phyloP scores from a whole-genome alignment of 768 basidiomycete species.

The Tylopilus cervinicoccineus region DNA sequence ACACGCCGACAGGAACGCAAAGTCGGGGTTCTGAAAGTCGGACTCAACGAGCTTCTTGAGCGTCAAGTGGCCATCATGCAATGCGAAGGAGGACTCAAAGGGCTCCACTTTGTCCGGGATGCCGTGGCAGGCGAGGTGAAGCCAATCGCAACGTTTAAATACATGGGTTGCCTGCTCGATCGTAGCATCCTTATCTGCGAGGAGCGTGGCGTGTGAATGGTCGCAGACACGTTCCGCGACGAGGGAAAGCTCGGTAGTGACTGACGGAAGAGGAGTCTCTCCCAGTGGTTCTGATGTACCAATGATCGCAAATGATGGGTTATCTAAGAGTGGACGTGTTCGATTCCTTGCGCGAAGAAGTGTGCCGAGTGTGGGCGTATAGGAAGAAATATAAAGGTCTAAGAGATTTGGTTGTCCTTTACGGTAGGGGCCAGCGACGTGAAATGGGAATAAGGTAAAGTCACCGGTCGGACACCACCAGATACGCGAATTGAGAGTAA shows the following conservation, averaged over 20 bases:
- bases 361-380: slow-evolving; percentile 20
- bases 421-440: background rate
- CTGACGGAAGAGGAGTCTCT: background rate
- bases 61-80: slow-evolving; percentile 6
- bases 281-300: slow-evolving; percentile 1
- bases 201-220: background rate
- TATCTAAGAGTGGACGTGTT: background rate
- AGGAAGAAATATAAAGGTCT: slow-evolving; percentile 20
- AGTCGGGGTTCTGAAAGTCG: background rate
- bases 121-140: slow-evolving; percentile 28
- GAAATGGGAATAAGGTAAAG: background rate
- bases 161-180: background rate
- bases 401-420: background rate
- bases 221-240: background rate
- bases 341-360: slow-evolving; percentile 8
- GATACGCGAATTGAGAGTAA: background rate
- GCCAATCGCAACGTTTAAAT: slow-evolving; percentile 12
- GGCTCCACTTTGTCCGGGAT: slow-evolving; percentile 3
- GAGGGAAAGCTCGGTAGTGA: slow-evolving; percentile 5
- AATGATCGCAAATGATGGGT: background rate
- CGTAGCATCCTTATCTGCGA: slow-evolving; percentile 6
- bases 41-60: slow-evolving; percentile 1
- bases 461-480: slow-evolving; percentile 1
- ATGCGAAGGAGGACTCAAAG: slow-evolving; percentile 12
- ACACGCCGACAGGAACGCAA: slow-evolving; percentile 25